Percentiles rank a stretch among this genome's conserved stretches.
Evolutionary conservation across 192 early-diverging fungal species (phyloP).

Genomic region (Coemansia javaensis): DNA sequence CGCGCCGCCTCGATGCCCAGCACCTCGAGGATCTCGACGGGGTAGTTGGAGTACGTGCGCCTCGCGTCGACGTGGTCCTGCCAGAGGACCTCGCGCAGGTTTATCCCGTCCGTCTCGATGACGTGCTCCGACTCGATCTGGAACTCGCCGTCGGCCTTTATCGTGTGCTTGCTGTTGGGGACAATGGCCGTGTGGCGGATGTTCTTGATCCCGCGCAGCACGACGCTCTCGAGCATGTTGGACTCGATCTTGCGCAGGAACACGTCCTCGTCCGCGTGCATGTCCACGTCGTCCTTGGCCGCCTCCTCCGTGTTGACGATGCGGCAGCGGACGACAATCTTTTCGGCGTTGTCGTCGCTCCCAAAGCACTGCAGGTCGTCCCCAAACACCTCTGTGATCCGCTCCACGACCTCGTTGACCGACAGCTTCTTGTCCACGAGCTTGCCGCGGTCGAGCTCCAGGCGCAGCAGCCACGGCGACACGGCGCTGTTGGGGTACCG

Average conservation of each 20-base stretch:
- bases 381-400: constrained; percentile 74
- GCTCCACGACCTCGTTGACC: constrained; percentile 76
- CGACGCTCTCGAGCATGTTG: constrained; percentile 80
- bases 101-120: constrained; percentile 92
- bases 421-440: constrained; percentile 87
- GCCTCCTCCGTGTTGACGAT: constrained; percentile 66
- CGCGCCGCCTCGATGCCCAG: constrained; percentile 98
- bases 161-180: constrained; percentile 16
- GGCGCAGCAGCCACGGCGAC: constrained; percentile 74
- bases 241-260: constrained; percentile 83
- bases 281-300: constrained; percentile 52
- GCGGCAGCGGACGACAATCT: constrained; percentile 83
- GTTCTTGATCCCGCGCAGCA: constrained; percentile 81
- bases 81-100: constrained; percentile 80
- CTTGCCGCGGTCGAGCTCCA: constrained; percentile 71
- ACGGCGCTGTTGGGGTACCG: constrained; percentile 58
- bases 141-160: constrained; percentile 61
- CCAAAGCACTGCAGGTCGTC: constrained; percentile 77
- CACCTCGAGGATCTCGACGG: constrained; percentile 86
- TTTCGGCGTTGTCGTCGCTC: constrained; percentile 85
- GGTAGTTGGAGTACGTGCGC: constrained; percentile 86
- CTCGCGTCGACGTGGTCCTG: constrained; percentile 75
- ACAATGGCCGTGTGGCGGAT: constrained; percentile 75
- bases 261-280: constrained; percentile 70
- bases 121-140: constrained; percentile 63